These are phyloP conservation scores for Hanseniaspora uvarum DNA, from an alignment of 1,139 yeast species.

Conservation along the genomic window DNA sequence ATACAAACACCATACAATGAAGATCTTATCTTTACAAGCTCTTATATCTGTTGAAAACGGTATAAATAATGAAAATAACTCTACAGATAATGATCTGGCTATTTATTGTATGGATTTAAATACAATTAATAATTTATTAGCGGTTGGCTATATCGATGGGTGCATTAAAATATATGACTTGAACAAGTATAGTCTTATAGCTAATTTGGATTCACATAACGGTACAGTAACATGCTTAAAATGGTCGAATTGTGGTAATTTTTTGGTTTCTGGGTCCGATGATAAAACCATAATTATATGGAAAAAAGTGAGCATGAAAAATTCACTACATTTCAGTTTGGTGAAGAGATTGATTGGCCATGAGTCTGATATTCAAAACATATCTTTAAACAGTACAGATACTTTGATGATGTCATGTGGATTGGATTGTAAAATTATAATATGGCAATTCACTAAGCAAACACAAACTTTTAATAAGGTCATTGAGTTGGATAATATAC, in stretches of 20 bases:
- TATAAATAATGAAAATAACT: neutral
- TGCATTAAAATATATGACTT: neutral
- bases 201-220: conserved; percentile 74
- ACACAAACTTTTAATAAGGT: conserved; percentile 50
- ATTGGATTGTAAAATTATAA: conserved; percentile 76
- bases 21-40: neutral
- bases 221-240: conserved; percentile 92
- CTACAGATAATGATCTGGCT: conserved; percentile 1
- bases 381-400: conserved; percentile 97
- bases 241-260: conserved; percentile 85
- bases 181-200: conserved; percentile 41
- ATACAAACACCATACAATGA: no score
- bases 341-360: conserved; percentile 81
- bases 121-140: neutral
- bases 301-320: conserved; percentile 51
- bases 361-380: conserved; percentile 92
- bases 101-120: conserved; percentile 12
- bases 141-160: conserved; percentile 12
- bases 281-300: conserved; percentile 84
- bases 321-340: conserved; percentile 40
- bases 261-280: conserved; percentile 88
- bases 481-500: conserved; percentile 45
- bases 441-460: conserved; percentile 82
- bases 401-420: conserved; percentile 86
- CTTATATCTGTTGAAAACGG: neutral